A percentile compares a stretch with the other conserved stretches of the same genome.
Evolutionary conservation across 805 yeast genomes (phyloP).

Genomic region (Saccharomycopsis sp.): DNA sequence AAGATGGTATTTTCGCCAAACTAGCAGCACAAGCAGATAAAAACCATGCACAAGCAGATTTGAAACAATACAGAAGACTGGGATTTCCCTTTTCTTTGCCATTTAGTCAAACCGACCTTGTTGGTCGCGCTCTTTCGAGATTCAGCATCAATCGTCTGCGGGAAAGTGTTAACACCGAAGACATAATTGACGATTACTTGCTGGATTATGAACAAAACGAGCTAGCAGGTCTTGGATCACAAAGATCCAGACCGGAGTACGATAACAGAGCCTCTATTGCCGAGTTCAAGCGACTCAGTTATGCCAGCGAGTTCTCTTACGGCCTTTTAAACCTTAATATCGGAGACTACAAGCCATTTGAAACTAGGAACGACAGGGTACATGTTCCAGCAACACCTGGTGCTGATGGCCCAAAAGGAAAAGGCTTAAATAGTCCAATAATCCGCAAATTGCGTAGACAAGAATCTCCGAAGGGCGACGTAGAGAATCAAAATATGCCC

Average conservation of each 20-base stretch:
- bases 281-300: background rate
- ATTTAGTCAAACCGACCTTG: background rate
- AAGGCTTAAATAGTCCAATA: background rate
- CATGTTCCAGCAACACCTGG: background rate
- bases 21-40: background rate
- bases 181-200: background rate
- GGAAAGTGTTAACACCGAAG: background rate
- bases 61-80: background rate
- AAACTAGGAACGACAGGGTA: background rate
- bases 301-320: background rate
- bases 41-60: background rate
- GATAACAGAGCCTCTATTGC: background rate
- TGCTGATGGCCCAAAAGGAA: background rate
- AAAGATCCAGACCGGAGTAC: background rate
- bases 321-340: background rate
- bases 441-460: background rate
- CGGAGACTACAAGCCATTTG: background rate
- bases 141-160: background rate
- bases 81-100: background rate
- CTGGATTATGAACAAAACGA: background rate
- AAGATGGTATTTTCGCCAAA: background rate
- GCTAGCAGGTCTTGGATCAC: background rate
- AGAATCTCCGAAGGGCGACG: background rate
- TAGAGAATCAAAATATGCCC: slow-evolving; percentile 1
- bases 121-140: background rate